phyloP scores from a whole-genome alignment of 1,284 basidiomycete species.

The Naganishia sp. region DNA sequence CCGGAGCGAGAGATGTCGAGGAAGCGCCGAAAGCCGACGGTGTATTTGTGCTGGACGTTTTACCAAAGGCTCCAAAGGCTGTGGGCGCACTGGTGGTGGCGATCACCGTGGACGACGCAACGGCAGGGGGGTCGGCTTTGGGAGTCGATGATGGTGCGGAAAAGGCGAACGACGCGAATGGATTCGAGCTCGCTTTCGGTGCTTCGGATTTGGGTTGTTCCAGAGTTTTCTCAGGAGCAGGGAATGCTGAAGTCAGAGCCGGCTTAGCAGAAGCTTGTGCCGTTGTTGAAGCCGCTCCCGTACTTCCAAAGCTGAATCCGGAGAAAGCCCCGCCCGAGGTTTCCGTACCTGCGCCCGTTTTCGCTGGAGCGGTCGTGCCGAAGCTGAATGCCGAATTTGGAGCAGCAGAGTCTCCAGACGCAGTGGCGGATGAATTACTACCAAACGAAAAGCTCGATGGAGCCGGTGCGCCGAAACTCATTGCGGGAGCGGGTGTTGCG shows the following conservation, averaged over 20 bases:
- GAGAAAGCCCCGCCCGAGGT: conserved; percentile 34
- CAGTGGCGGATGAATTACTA: conserved; percentile 21
- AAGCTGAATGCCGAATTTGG: conserved; percentile 9
- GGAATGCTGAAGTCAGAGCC: conserved; percentile 2
- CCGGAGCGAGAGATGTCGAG: neutral
- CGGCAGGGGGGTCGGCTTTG: conserved; percentile 17
- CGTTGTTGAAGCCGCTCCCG: conserved; percentile 25
- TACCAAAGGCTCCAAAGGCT: conserved; percentile 2
- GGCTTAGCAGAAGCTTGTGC: conserved; percentile 15
- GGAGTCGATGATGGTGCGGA: conserved; percentile 20
- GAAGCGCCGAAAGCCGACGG: conserved; percentile 2
- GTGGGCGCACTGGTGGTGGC: conserved; percentile 1
- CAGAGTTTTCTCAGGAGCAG: neutral
- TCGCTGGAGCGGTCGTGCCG: conserved; percentile 6
- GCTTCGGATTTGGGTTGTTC: neutral
- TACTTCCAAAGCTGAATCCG: conserved; percentile 37
- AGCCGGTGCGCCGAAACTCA: conserved; percentile 20
- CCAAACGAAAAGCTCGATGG: conserved; percentile 32
- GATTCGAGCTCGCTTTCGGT: conserved; percentile 15
- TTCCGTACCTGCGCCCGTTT: conserved; percentile 9
- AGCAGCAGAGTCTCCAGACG: conserved; percentile 30
- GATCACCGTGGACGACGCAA: conserved; percentile 31
- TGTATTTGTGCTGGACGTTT: neutral
- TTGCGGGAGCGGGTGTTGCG: neutral
- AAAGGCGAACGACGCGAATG: conserved; percentile 33